phyloP scores from a whole-genome alignment of 371 early-diverging fungal species.

The Mortierella sp. region DNA sequence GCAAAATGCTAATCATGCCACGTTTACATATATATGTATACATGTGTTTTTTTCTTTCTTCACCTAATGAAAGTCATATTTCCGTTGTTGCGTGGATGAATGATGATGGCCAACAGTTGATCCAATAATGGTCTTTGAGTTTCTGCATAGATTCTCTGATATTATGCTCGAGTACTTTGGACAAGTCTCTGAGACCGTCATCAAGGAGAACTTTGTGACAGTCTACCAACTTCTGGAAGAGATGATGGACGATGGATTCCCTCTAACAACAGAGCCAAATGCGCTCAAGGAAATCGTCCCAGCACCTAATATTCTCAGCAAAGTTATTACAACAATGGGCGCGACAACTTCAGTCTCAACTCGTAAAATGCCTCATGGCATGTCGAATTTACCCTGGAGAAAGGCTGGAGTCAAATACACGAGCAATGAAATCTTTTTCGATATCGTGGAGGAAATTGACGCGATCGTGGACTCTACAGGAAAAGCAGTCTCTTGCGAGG shows the following conservation, averaged over 20 bases:
- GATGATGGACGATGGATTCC: conserved; percentile 93
- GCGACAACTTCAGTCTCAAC: conserved; percentile 61
- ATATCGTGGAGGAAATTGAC: conserved; percentile 91
- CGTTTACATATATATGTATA: neutral
- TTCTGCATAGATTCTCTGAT: conserved; percentile 87
- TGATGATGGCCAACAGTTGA: conserved; percentile 66
- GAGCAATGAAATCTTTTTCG: conserved; percentile 94
- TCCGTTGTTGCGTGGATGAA: neutral
- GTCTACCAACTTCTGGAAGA: conserved; percentile 94
- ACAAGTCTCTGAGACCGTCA: conserved; percentile 80
- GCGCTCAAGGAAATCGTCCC: conserved; percentile 89
- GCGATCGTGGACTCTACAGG: conserved; percentile 84
- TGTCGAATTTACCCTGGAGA: conserved; percentile 91
- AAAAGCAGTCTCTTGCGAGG: conserved; percentile 79
- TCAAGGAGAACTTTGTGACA: conserved; percentile 94
- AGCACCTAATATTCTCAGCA: conserved; percentile 87
- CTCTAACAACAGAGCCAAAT: conserved; percentile 88
- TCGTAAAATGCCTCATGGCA: conserved; percentile 50
- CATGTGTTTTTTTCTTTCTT: neutral
- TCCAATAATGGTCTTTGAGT: conserved; percentile 87
- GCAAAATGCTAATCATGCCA: neutral
- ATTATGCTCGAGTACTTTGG: conserved; percentile 87
- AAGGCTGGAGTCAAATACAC: conserved; percentile 89
- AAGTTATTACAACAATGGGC: conserved; percentile 88
- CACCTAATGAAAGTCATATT: neutral